Evolutionary conservation across 768 basidiomycete species (phyloP), one percentile per base, ranked within the genome.

Genomic region (Ephemerocybe angulata): DNA sequence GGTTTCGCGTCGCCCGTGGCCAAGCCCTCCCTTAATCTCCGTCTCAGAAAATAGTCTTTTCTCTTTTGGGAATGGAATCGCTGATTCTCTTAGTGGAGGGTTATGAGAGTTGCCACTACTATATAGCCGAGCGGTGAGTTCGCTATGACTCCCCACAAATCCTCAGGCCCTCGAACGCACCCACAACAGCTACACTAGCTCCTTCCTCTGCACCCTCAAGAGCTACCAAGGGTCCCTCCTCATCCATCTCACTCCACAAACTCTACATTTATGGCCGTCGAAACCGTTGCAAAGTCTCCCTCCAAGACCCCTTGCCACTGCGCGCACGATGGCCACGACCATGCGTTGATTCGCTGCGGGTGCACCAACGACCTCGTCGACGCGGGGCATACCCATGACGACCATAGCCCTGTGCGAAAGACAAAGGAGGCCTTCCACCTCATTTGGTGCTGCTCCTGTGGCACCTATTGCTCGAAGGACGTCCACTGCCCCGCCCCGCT

Each of bases 381-480:
- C n/a, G n/a, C n/a, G n/a, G n/a, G n/a, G n/a, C 38, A 57, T 12
- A 50, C 59, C 5, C 59, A 67, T 53, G 5, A n/a, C 50, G 43
- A 29, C 19, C 29, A 38, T n/a, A n/a, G n/a, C 30, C 61, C 65
- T 8, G 62, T 65, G 58, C 60, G 60, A 47, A 25, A 52, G 19
- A 58, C 58, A 50, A 62, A 63, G 58, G 67, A 67, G 42, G 68
- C 66, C 22, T 60, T 62, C 37, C 70, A 71, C 59, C 62, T 59
- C 35, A 58, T 63, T 22, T 71, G 66, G 66, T 71, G 70, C 59
- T 55, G 29, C 27, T 28, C 53, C n/a, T 71, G 70, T 49, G 43
- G 58, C 24, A 61, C 60, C 12, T 68, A 56, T 56, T 71, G 70
- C 54, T 63, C 55, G 53, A 67, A 63, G 56, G 63, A 58, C 28